phyloP scores from a whole-genome alignment of 2,329 filamentous ascomycete genomes.

The Scedosporium boydii region DNA sequence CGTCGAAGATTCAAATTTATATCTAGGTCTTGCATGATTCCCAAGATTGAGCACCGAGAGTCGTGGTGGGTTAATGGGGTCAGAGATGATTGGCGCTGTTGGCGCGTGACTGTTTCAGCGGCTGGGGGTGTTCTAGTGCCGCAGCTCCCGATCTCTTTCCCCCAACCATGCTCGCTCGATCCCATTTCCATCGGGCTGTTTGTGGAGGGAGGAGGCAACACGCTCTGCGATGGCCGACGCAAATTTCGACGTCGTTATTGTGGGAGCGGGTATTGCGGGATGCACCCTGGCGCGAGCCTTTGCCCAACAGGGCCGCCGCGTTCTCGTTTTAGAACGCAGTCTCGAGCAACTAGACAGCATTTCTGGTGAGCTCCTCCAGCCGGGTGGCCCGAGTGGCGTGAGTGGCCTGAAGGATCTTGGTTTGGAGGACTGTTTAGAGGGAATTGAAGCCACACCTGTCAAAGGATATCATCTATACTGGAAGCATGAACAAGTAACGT shows the following conservation, averaged over 20 bases:
- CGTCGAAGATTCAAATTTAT: no score
- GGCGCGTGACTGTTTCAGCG: no score
- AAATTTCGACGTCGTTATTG: constrained; percentile 55
- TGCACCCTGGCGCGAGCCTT: constrained; percentile 78
- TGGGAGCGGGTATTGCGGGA: constrained; percentile 85
- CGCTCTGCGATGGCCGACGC: neutral
- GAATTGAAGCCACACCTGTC: neutral
- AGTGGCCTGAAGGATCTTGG: neutral
- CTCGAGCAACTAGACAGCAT: neutral
- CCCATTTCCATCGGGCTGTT: no score
- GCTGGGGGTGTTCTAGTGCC: no score
- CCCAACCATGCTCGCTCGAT: no score
- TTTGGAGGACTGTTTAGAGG: neutral
- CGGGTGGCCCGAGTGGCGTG: neutral
- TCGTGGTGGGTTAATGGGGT: no score
- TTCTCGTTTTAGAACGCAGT: constrained; percentile 47
- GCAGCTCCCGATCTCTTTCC: no score
- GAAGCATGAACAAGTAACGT: neutral
- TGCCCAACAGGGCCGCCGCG: constrained; percentile 80
- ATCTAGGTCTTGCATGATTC: no score
- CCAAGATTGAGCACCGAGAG: no score
- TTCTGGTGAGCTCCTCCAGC: neutral
- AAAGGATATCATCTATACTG: neutral
- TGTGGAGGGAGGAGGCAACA: no score
- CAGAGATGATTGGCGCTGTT: no score